These are phyloP conservation scores for Fusarium pilosicola DNA, from an alignment of 2,329 filamentous ascomycete genomes.

Conservation along the genomic window DNA sequence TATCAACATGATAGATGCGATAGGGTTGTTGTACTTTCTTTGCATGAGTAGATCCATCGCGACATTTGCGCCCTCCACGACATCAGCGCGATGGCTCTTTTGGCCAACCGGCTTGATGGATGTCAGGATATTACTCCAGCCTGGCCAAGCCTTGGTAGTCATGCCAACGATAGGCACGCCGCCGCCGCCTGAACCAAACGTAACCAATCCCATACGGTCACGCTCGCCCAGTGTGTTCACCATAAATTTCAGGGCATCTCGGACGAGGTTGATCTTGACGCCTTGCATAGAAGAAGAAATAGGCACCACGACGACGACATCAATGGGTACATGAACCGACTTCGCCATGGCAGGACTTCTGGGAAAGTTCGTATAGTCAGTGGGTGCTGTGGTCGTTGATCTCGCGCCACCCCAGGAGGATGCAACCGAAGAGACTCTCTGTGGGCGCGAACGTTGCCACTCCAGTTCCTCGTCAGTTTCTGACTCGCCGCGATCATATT, in stretches of 20 bases:
- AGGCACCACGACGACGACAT: constrained; percentile 95
- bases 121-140: constrained; percentile 86
- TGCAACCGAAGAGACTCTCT: constrained; percentile 82
- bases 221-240: constrained; percentile 89
- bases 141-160: constrained; percentile 93
- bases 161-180: constrained; percentile 97
- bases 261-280: constrained; percentile 95
- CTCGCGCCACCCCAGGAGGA: constrained; percentile 84
- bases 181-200: constrained; percentile 93
- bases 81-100: constrained; percentile 95
- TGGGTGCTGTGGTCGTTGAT: constrained; percentile 87
- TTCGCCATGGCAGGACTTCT: constrained; percentile 54
- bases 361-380: constrained; percentile 84
- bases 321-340: constrained; percentile 86
- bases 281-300: constrained; percentile 99
- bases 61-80: constrained; percentile 96
- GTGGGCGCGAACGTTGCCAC: constrained; percentile 71
- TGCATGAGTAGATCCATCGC: constrained; percentile 99
- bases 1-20: constrained; percentile 95
- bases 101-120: constrained; percentile 94
- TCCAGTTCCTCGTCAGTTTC: constrained; percentile 87
- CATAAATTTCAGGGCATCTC: constrained; percentile 92
- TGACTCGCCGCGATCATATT: constrained; percentile 82
- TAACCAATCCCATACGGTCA: constrained; percentile 96
- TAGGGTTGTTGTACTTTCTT: constrained; percentile 92